These are phyloP conservation scores for Yamadazyma kitorensis DNA, from an alignment of 805 yeast species.

Conservation along the genomic window DNA sequence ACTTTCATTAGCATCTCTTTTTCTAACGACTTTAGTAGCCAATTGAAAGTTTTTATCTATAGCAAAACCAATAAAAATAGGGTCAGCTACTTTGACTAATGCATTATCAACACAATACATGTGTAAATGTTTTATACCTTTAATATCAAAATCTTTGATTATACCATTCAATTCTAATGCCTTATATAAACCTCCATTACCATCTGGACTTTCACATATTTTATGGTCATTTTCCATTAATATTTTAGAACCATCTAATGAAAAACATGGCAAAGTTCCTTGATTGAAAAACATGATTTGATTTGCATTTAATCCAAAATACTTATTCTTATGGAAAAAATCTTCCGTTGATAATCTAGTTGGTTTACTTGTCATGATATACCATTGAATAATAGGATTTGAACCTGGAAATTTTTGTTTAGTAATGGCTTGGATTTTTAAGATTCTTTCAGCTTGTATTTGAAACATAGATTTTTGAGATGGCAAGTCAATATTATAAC, in stretches of 20 bases:
- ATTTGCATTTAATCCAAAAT: constrained; percentile 62
- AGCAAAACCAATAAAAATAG: constrained; percentile 83
- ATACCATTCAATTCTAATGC: constrained; percentile 68
- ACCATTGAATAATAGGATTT: constrained; percentile 62
- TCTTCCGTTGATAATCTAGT: constrained; percentile 73
- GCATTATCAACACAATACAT: constrained; percentile 97
- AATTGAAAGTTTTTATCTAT: constrained; percentile 62
- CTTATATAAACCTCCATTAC: constrained; percentile 94
- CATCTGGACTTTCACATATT: constrained; percentile 90
- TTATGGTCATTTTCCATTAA: constrained; percentile 53
- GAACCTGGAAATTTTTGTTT: constrained; percentile 19
- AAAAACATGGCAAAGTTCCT: constrained; percentile 91
- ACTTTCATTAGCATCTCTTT: constrained; percentile 79
- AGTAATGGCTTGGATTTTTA: constrained; percentile 59
- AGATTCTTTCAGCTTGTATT: constrained; percentile 85
- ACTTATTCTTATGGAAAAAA: constrained; percentile 59
- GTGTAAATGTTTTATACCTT: constrained; percentile 84
- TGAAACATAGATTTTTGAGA: constrained; percentile 83
- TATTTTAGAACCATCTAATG: constrained; percentile 64
- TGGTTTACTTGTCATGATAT: constrained; percentile 92
- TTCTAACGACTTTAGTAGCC: constrained; percentile 94
- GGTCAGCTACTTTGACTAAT: constrained; percentile 90
- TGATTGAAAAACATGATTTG: constrained; percentile 86
- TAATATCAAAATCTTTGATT: constrained; percentile 60
- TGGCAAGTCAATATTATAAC: constrained; percentile 83